Evolutionary conservation across 371 early-diverging fungal genomes (phyloP), one percentile per base, ranked within the genome.

Genomic region (Syncephalastrum racemosum): DNA sequence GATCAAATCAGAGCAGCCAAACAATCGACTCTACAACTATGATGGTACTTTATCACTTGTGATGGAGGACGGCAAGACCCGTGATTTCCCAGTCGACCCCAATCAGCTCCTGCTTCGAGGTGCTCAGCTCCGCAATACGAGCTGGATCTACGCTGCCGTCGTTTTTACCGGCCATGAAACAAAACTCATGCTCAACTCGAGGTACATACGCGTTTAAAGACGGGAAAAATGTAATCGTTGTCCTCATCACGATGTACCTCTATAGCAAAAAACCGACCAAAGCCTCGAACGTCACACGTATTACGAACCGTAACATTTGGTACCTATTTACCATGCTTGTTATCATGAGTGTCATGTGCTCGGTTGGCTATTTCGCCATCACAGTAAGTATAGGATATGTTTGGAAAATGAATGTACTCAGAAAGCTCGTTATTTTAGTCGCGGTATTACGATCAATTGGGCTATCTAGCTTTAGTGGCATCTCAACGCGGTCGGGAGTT

Each of bases 221-320:
- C 0, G 8, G 39, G 48, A 43, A 45, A 43, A 7, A 51, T n/a
- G n/a, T n/a, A n/a, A n/a, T n/a, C 22, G 36, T 25, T 27, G 16
- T 23, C 16, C 16, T 39, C 23, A 18, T 20, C 14, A 22, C 20
- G 14, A 48, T 5, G 14, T 24, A 24, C 16, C 25, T 39, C 39
- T 52, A 12, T 51, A 77, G 79, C 59, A 79, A 79, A 55, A 79
- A 79, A 24, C 79, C 79, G 8, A 71, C 75, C 36, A 79, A 79
- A 47, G 60, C 71, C 12, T 79, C 79, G 22, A 79, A 79, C 57
- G 86, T 92, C 6, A 97, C 95, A 57, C 85, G 84, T 57, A 89
- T 93, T 64, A 96, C 96, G 60, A 97, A 97, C 71, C 76, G 83
- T 43, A 94, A 98, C 59, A 96, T 98, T 63, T 75, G 93, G 41